Conservation (phyloP, 1,139 yeast genomes). For the Oligophagozyma castellii region DNA sequence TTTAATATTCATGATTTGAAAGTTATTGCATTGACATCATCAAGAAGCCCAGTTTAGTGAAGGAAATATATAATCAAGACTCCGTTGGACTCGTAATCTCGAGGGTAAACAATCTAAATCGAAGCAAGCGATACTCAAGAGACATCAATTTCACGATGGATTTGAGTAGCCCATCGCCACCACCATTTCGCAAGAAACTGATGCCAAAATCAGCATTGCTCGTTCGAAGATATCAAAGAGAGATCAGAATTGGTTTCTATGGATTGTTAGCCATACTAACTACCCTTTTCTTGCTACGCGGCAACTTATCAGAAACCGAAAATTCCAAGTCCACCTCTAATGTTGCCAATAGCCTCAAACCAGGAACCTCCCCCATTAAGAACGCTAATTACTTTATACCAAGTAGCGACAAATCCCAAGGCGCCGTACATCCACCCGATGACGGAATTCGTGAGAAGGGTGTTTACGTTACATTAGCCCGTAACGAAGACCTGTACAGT, state of each 20-base stretch:
- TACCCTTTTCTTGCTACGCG: constrained; percentile 15
- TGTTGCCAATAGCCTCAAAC: neutral
- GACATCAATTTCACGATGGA: neutral
- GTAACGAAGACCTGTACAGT: constrained; percentile 54
- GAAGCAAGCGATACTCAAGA: too few species aligned
- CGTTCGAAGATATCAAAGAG: constrained; percentile 17
- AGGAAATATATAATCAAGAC: too few species aligned
- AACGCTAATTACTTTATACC: constrained; percentile 13
- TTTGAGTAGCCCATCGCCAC: constrained; percentile 1
- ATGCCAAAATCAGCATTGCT: constrained; percentile 22
- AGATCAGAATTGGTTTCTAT: constrained; percentile 14
- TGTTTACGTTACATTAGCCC: constrained; percentile 59
- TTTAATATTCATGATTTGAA: too few species aligned
- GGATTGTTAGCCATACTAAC: constrained; percentile 15
- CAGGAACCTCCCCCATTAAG: constrained; percentile 1
- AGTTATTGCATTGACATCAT: too few species aligned
- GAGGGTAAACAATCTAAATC: too few species aligned
- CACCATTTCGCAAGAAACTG: constrained; percentile 15
- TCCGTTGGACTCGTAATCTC: too few species aligned
- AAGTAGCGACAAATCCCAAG: constrained; percentile 19
- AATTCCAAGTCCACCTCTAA: neutral
- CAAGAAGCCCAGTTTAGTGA: too few species aligned
- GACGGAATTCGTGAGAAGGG: constrained; percentile 39
- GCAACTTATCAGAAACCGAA: constrained; percentile 3
- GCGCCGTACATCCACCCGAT: constrained; percentile 18